Evolutionary conservation across 768 basidiomycete species (phyloP), one percentile per base, ranked within the genome.

Genomic region (Hemileccinum rubropunctum): DNA sequence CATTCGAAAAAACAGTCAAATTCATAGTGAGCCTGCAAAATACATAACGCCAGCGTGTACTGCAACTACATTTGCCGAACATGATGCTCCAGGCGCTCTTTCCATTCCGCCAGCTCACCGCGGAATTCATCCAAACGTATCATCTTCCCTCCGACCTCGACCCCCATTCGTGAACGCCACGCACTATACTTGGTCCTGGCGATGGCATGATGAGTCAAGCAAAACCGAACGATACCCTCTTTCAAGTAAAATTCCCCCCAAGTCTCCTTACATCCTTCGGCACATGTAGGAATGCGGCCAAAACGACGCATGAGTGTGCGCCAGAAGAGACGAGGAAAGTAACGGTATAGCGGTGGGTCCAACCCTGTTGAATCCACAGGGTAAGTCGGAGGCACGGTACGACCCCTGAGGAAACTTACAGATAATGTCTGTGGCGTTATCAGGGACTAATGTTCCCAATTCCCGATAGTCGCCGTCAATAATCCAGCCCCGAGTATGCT

Each of bases 271-370:
- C 82, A 84, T 0, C 78, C 82, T 7, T 73, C 70, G 27, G 75
- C 76, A 56, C 83, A 83, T 0, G 73, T 58, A 2, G 62, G 50
- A 0, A 45, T 33, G 18, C 73, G 43, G 10, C 76, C 42, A 11
- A 81, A 50, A 21, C 64, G 28, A 18, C 82, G 75, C 50, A 70
- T 59, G n/a, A 82, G 58, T 1, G 83, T 86, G 41, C 84, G 73
- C 47, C 70, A 54, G 51, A 77, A 58, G 21, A 85, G 56, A 14
- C 85, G 80, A 18, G 84, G 82, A 47, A 86, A 73, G 67, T 86
- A 87, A 10, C 79, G 63, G 9, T 69, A 15, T 30, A 86, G 66
- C 12, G 84, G 86, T 8, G 84, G 83, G 55, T 86, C 84, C 18
- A 87, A 68, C 86, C 86, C 84, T 87, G 33, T 53, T 7, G 8